Evolutionary conservation across 495 filamentous ascomycete genomes (phyloP).

Genomic region (Aspergillus homomorphus): DNA sequence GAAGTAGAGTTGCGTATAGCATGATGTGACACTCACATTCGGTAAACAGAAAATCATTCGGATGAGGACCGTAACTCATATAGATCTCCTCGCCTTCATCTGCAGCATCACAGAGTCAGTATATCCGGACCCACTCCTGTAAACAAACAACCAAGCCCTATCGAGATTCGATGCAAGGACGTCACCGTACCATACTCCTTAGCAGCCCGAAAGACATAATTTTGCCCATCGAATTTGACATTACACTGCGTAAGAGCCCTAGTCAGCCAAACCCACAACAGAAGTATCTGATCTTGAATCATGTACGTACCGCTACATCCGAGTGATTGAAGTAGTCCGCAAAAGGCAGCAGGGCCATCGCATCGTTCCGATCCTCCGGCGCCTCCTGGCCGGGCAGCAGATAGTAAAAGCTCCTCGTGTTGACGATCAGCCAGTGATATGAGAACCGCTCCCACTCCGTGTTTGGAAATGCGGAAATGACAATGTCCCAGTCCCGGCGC

Average conservation of each 20-base stretch:
- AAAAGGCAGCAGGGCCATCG: constrained; percentile 79
- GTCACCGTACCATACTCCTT: constrained; percentile 50
- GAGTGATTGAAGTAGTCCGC: constrained; percentile 87
- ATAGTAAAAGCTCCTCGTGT: constrained; percentile 80
- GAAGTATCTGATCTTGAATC: too few species aligned
- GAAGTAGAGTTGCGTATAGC: background rate
- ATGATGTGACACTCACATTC: constrained; percentile 54
- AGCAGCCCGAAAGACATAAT: constrained; percentile 59
- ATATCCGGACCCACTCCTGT: too few species aligned
- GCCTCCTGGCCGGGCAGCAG: constrained; percentile 49
- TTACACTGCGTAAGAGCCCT: constrained; percentile 45
- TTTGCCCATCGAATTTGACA: constrained; percentile 54
- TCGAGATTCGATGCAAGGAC: background rate
- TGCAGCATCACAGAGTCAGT: constrained; percentile 13
- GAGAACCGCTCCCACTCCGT: constrained; percentile 54
- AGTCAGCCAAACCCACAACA: background rate
- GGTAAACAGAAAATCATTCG: constrained; percentile 74
- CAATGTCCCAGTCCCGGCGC: constrained; percentile 55
- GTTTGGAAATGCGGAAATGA: constrained; percentile 50
- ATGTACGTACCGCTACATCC: constrained; percentile 49
- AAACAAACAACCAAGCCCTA: background rate
- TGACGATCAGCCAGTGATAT: constrained; percentile 78
- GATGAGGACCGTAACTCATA: constrained; percentile 76
- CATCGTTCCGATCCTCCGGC: constrained; percentile 58
- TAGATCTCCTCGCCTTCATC: constrained; percentile 67